A percentile compares a stretch with the other conserved stretches of the same genome.
These are phyloP conservation scores for Clavaria fumosa DNA, from an alignment of 768 basidiomycete genomes.

Conservation along the genomic window DNA sequence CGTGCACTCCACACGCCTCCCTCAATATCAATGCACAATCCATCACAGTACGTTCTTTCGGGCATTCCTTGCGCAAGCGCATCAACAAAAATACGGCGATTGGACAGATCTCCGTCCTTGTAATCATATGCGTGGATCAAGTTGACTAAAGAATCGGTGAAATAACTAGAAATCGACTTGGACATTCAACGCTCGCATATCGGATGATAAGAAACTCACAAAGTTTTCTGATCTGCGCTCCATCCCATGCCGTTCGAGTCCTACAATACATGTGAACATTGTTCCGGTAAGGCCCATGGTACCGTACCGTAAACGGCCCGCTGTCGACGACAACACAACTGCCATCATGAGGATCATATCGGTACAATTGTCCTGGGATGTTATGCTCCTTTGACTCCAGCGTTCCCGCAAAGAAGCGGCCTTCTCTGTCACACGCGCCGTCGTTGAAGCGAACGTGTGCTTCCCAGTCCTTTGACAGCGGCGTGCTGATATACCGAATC, in stretches of 20 bases:
- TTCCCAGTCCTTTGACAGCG: slow-evolving; percentile 27
- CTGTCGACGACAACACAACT: slow-evolving; percentile 37
- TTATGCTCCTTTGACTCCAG: slow-evolving; percentile 32
- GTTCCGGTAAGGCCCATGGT: slow-evolving; percentile 5
- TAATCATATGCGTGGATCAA: slow-evolving; percentile 57
- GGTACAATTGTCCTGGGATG: slow-evolving; percentile 42
- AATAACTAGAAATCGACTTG: slow-evolving; percentile 32
- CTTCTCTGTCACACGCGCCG: slow-evolving; percentile 48
- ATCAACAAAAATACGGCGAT: slow-evolving; percentile 43
- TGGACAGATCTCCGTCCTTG: slow-evolving; percentile 36
- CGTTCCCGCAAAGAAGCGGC: slow-evolving; percentile 55
- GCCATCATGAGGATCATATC: slow-evolving; percentile 37
- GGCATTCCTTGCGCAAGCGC: slow-evolving; percentile 36
- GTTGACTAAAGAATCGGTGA: slow-evolving; percentile 53
- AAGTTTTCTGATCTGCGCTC: slow-evolving; percentile 44
- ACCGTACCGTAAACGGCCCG: slow-evolving; percentile 47
- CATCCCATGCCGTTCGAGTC: slow-evolving; percentile 54
- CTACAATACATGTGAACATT: slow-evolving; percentile 15
- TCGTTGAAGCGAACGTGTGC: slow-evolving; percentile 51
- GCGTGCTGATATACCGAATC: slow-evolving; percentile 35
- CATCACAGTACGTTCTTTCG: slow-evolving; percentile 42
- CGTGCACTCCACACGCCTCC: slow-evolving; percentile 53
- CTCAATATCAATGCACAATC: slow-evolving; percentile 46
- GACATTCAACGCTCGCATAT: slow-evolving; percentile 5
- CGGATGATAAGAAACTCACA: slow-evolving; percentile 24